Percentiles rank a stretch among this genome's conserved stretches.
Evolutionary conservation across 2,329 filamentous ascomycete species (phyloP).

Genomic region (Trichoderma pleuroti): DNA sequence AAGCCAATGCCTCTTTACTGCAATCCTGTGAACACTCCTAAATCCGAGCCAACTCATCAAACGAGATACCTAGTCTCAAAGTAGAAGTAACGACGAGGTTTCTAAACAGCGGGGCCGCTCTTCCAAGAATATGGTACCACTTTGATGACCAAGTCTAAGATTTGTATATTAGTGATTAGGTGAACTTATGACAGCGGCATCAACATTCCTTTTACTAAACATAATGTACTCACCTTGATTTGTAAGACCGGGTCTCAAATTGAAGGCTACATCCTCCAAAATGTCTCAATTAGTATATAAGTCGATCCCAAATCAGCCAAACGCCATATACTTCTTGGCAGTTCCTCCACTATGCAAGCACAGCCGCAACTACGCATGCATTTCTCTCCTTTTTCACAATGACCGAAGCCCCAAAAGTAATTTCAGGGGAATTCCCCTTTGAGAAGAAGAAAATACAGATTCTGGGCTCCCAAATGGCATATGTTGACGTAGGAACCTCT

Average conservation of each 20-base stretch:
- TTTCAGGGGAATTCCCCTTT: background rate
- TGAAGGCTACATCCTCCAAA: background rate
- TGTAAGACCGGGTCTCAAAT: background rate
- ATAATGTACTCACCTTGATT: background rate
- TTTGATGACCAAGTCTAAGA: background rate
- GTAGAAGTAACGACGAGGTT: background rate
- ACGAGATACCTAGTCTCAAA: background rate
- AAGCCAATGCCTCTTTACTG: background rate
- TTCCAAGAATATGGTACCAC: background rate
- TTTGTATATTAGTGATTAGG: background rate
- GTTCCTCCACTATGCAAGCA: background rate
- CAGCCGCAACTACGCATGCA: background rate
- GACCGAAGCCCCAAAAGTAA: background rate
- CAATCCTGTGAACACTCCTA: background rate
- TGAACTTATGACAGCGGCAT: background rate
- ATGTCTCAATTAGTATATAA: background rate
- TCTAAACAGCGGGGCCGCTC: background rate
- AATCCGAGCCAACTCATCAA: background rate
- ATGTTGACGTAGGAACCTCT: background rate
- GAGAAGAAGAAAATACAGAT: background rate
- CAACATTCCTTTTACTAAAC: background rate
- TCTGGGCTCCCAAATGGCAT: background rate
- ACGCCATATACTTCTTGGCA: background rate
- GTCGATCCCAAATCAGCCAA: background rate
- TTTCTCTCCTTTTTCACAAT: background rate